A percentile compares a stretch with the other conserved stretches of the same genome.
phyloP scores from a whole-genome alignment of 805 yeast genomes.

The Dipodascopsis tothii region DNA sequence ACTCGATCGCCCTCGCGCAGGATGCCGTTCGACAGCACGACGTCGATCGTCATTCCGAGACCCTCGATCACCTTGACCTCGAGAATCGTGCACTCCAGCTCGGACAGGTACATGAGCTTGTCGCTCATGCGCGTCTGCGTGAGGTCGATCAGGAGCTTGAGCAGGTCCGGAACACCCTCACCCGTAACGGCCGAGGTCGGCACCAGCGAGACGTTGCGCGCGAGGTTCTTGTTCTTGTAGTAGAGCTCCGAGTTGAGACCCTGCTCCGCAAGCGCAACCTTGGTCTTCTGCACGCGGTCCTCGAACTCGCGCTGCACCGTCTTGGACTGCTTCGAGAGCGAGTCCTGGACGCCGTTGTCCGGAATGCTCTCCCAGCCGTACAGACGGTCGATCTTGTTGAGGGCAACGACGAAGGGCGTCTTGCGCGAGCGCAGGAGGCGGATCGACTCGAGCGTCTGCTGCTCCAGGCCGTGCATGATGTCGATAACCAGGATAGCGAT shows the following conservation, averaged over 20 bases:
- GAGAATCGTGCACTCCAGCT: constrained; percentile 89
- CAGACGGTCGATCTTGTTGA: constrained; percentile 94
- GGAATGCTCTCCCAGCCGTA: constrained; percentile 90
- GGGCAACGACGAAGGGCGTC: constrained; percentile 95
- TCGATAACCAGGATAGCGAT: constrained; percentile 97
- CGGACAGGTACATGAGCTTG: constrained; percentile 90
- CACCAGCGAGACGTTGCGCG: constrained; percentile 89
- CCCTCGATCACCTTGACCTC: constrained; percentile 98
- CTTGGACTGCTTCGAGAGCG: constrained; percentile 70
- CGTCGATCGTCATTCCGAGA: constrained; percentile 97
- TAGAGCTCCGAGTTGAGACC: constrained; percentile 96
- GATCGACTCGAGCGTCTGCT: constrained; percentile 92
- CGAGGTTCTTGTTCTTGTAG: constrained; percentile 86
- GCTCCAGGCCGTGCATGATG: constrained; percentile 98
- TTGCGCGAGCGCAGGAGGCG: constrained; percentile 88
- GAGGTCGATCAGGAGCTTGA: constrained; percentile 88
- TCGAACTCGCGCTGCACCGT: constrained; percentile 90
- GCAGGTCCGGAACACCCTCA: constrained; percentile 98
- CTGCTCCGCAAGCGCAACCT: constrained; percentile 89
- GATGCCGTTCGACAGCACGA: constrained; percentile 92
- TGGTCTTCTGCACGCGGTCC: constrained; percentile 74
- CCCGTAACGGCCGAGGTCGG: constrained; percentile 99
- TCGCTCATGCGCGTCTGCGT: constrained; percentile 98
- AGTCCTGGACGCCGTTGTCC: constrained; percentile 92
- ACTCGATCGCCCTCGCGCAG: constrained; percentile 90